These are phyloP conservation scores for Hypoxylon sp. DNA, from an alignment of 2,329 filamentous ascomycete species.

Conservation along the genomic window DNA sequence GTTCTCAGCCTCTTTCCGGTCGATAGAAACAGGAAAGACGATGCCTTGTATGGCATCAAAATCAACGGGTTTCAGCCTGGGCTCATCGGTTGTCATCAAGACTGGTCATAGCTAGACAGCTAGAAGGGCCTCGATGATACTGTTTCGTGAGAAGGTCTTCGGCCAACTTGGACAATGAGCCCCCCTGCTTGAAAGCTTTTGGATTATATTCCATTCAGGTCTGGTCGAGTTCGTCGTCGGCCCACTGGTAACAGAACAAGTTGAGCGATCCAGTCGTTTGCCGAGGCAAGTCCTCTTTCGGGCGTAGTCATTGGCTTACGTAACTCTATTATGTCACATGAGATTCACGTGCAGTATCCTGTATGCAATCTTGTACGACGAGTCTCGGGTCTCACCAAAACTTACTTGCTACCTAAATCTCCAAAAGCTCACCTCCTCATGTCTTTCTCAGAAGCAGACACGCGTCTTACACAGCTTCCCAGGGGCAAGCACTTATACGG, in stretches of 20 bases:
- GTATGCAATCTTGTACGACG: not conserved
- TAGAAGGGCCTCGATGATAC: not conserved
- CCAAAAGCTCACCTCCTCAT: not conserved
- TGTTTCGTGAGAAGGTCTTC: not conserved
- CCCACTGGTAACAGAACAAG: not conserved
- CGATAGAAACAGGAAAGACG: not conserved
- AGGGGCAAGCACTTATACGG: too few species aligned
- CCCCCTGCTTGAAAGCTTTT: not conserved
- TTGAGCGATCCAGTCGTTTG: too few species aligned
- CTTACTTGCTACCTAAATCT: not conserved
- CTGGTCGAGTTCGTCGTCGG: not conserved
- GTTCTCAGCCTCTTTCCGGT: not conserved
- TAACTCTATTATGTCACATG: conserved; percentile 16
- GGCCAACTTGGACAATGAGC: not conserved
- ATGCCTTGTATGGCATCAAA: not conserved
- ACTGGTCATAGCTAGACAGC: not conserved
- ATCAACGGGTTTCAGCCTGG: not conserved
- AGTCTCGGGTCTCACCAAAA: not conserved
- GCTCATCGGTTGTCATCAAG: not conserved
- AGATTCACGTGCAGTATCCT: not conserved
- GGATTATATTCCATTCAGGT: not conserved
- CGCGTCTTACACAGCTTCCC: too few species aligned
- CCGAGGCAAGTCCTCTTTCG: conserved; percentile 15
- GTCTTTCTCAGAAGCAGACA: too few species aligned
- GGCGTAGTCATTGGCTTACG: not conserved